A percentile compares a stretch with the other conserved stretches of the same genome.
Conservation (phyloP, 176 grass and related monocot species). For the Carex littledalei region DNA sequence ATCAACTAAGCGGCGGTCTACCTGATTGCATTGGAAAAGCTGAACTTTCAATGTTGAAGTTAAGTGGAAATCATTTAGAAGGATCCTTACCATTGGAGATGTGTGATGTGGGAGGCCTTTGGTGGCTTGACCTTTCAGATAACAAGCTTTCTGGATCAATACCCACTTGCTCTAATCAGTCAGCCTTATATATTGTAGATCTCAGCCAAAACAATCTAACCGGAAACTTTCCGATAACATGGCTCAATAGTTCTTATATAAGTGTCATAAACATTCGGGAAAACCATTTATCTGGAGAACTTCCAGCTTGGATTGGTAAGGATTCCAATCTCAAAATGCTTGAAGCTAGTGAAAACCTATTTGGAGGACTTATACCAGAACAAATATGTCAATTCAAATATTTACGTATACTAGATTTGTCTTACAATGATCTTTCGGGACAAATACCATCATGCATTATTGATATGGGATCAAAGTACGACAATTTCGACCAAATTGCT, state of each 20-base stretch:
- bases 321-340: background rate
- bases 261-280: background rate
- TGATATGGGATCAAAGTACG: background rate
- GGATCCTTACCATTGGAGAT: background rate
- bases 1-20: background rate
- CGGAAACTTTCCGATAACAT: background rate
- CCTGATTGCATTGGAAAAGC: background rate
- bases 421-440: background rate
- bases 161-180: too few species aligned
- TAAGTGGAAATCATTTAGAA: background rate
- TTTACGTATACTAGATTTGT: background rate
- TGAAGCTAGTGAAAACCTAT: background rate
- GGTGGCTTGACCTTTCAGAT: too few species aligned
- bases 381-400: background rate
- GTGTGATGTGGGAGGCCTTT: background rate
- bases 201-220: conserved; percentile 1
- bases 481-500: too few species aligned
- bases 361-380: background rate
- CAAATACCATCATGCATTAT: conserved; percentile 31
- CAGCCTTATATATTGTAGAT: background rate
- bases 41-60: background rate
- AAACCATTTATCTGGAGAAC: background rate
- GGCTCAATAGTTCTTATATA: background rate
- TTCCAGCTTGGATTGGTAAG: background rate
- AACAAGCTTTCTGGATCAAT: too few species aligned